Evolutionary conservation across 495 filamentous ascomycete species (phyloP), one percentile per base, ranked within the genome.

Genomic region (Penicillium cinerascens): DNA sequence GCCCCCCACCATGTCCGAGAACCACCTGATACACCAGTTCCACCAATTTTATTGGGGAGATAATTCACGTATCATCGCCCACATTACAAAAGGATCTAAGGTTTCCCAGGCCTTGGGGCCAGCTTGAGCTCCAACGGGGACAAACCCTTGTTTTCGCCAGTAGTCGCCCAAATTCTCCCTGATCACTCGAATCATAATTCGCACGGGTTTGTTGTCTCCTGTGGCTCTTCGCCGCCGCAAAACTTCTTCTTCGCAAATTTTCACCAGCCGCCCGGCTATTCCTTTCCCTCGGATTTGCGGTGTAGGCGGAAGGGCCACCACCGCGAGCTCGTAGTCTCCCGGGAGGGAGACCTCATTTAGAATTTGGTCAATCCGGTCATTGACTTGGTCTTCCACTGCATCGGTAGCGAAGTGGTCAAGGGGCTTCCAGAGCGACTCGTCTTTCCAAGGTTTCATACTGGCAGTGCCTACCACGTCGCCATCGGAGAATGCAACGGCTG

Each of bases 361-460:
- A 11, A 51, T 38, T 6, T 42, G 42, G 15, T 47, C 47, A 20
- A 38, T 40, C 16, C 26, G 27, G 15, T 38, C 33, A 22, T 47
- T 51, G 22, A 41, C 9, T 25, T 27, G 13, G 10, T 47, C 42
- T 29, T 39, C 42, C 16, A 21, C 16, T 15, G 40, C 25, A 20
- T 49, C 35, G 1, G 38, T 15, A 7, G 17, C 23, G 6, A 21
- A 13, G 15, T 52, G 15, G n/a, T 52, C 40, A 21, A 18, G n/a
- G 29, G 54, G 49, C 18, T 9, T 36, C 55, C 51, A 58, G 18
- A 58, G 44, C 2, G 45, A 50, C 21, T 58, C 55, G n/a, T 58
- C 51, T 49, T 54, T 58, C 51, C 55, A 58, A 13, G 25, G 45
- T 42, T 58, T 58, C 50, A 58, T 44, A 46, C 55, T 58, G 15